Evolutionary conservation across 345 rosid species (phyloP).

Genomic region (Barbarea vulgaris): DNA sequence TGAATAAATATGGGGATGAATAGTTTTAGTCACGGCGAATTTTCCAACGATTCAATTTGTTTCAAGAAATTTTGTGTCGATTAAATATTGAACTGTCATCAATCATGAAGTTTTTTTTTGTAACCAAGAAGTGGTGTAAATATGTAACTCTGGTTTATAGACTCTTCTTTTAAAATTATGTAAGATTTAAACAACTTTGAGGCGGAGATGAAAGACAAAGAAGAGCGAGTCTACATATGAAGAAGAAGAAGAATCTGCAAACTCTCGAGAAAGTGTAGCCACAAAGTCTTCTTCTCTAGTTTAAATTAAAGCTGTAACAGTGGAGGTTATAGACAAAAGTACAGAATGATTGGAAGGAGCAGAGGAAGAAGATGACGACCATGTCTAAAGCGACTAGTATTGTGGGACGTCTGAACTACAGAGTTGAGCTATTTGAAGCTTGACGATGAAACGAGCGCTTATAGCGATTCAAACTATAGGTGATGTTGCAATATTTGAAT

Average conservation of each 20-base stretch:
- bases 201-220: slow-evolving; percentile 39
- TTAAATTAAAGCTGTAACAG: slow-evolving; percentile 43
- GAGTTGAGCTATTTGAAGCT: slow-evolving; percentile 71
- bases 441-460: slow-evolving; percentile 60
- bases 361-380: slow-evolving; percentile 44
- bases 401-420: slow-evolving; percentile 55
- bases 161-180: too few relatives aligned
- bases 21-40: slow-evolving; percentile 6
- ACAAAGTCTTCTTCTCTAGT: slow-evolving; percentile 15
- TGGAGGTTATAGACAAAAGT: slow-evolving; percentile 40
- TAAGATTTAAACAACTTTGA: slow-evolving; percentile 16
- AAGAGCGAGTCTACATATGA: slow-evolving; percentile 44
- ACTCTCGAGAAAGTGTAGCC: slow-evolving; percentile 43
- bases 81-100: not conserved
- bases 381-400: slow-evolving; percentile 47
- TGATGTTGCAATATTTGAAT: too few relatives aligned
- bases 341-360: slow-evolving; percentile 30
- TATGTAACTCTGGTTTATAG: too few relatives aligned
- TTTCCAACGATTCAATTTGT: not conserved
- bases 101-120: not conserved
- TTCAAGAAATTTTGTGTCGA: not conserved
- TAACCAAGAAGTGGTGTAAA: not conserved
- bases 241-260: slow-evolving; percentile 37
- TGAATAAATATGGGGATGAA: slow-evolving; percentile 20
- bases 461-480: too few relatives aligned